Evolutionary conservation across 331 rosid species (phyloP), one percentile per base, ranked within the genome.

Genomic region (Quercus tomentella): DNA sequence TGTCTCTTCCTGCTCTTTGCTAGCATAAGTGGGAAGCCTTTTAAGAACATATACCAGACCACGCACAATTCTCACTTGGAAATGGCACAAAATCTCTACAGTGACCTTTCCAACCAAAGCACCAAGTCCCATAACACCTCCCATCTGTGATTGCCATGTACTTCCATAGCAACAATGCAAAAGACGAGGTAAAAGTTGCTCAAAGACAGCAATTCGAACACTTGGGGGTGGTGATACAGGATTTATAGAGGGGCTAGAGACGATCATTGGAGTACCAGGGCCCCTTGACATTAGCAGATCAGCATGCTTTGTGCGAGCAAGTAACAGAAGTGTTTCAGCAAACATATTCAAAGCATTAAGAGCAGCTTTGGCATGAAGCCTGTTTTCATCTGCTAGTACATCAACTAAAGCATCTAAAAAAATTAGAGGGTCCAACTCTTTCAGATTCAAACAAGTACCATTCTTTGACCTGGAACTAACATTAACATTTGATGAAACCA

Each of bases 161-260:
- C 90, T 92, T 56, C 98, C 99, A 80, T 93, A 96, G 84, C 99
- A 96, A 87, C 97, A 96, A 79, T 96, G 99, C 85, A 96, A 89
- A 82, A 96, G 97, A 28, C 97, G 99, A 73, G 99, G 95, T 84
- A 96, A 85, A 56, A 96, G 92, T 83, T 93, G 98, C 83, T 96
- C 99, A 76, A 96, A 96, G 75, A 93, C 92, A 63, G 97, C 97
- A 69, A 96, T 92, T 28, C 93, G 97, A 20, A 93, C 94, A 82
- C 98, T 96, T 55, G 99, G 99, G 63, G 99, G 97, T 11, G 99
- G 97, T 72, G 98, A 96, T 62, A 93, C 98, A 56, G 99, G 98
- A 88, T 93, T 92, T 94, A 89, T 88, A 51, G 98, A 94, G 68
- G 99, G 99, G 81, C 98, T 96, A 52, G 99, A 96, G 77, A 96